phyloP scores from a whole-genome alignment of 75 land plant genomes.

The Cunninghamia lanceolata region DNA sequence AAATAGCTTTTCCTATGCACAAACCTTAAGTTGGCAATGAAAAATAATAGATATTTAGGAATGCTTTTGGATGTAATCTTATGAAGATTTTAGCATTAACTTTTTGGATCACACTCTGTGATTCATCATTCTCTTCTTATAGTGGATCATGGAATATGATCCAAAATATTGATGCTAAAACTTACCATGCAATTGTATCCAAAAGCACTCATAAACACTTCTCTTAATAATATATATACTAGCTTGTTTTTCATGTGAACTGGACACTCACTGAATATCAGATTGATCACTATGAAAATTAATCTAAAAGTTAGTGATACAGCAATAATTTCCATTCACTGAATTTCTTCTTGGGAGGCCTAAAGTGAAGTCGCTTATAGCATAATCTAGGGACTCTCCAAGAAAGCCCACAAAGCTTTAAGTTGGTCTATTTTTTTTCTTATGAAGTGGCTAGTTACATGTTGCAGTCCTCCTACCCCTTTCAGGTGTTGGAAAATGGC shows the following conservation, averaged over 20 bases:
- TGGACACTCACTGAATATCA: neutral
- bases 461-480: neutral
- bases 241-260: neutral
- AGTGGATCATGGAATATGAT: too few relatives aligned
- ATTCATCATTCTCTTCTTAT: too few relatives aligned
- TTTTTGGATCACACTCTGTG: too few relatives aligned
- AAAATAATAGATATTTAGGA: neutral
- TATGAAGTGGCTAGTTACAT: neutral
- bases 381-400: neutral
- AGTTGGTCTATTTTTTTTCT: neutral
- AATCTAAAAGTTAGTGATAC: neutral
- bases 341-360: neutral
- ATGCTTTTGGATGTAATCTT: too few relatives aligned
- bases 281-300: neutral
- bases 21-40: neutral
- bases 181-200: too few relatives aligned
- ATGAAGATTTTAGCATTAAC: too few relatives aligned
- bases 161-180: too few relatives aligned
- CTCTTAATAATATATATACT: neutral
- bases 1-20: neutral
- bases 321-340: neutral
- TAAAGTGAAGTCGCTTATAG: too few relatives aligned
- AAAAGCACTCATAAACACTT: too few relatives aligned
- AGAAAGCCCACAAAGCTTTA: neutral
- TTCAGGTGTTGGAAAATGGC: neutral